phyloP scores from a whole-genome alignment of 116 monocot genomes.

The Posidonia oceanica region DNA sequence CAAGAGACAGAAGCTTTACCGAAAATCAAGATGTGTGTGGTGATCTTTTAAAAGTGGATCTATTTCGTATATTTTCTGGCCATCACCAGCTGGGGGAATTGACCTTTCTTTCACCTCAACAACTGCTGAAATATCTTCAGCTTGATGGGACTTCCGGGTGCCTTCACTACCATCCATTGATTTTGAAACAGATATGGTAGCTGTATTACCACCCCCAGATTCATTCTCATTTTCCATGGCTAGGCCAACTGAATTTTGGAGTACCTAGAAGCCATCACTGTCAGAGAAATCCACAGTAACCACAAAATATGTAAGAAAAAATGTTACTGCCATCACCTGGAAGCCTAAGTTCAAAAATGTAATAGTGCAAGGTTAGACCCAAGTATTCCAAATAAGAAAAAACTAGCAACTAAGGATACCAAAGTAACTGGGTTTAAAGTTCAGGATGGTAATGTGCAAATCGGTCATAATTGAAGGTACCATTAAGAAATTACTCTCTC shows the following conservation, averaged over 20 bases:
- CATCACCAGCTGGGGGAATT: constrained; percentile 59
- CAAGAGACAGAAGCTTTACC: constrained; percentile 27
- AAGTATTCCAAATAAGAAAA: too few species aligned
- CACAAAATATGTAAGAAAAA: not conserved
- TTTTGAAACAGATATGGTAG: constrained; percentile 5
- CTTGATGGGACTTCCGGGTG: not conserved
- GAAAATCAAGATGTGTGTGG: constrained; percentile 68
- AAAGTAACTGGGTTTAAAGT: too few species aligned
- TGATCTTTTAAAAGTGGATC: constrained; percentile 63
- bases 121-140: constrained; percentile 1
- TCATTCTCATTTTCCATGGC: constrained; percentile 21
- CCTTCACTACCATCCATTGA: constrained; percentile 8
- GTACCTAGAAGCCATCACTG: constrained; percentile 15
- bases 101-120: constrained; percentile 22
- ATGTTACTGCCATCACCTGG: too few species aligned
- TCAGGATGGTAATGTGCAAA: too few species aligned
- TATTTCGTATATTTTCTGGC: constrained; percentile 85
- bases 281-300: not conserved
- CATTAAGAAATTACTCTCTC: too few species aligned
- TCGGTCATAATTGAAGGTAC: too few species aligned
- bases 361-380: too few species aligned
- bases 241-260: constrained; percentile 13
- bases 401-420: too few species aligned
- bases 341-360: too few species aligned
- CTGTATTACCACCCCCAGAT: constrained; percentile 3